A percentile compares a stretch with the other conserved stretches of the same genome.
phyloP scores from a whole-genome alignment of 202 grass and related monocot genomes.

The Panicum hallii region DNA sequence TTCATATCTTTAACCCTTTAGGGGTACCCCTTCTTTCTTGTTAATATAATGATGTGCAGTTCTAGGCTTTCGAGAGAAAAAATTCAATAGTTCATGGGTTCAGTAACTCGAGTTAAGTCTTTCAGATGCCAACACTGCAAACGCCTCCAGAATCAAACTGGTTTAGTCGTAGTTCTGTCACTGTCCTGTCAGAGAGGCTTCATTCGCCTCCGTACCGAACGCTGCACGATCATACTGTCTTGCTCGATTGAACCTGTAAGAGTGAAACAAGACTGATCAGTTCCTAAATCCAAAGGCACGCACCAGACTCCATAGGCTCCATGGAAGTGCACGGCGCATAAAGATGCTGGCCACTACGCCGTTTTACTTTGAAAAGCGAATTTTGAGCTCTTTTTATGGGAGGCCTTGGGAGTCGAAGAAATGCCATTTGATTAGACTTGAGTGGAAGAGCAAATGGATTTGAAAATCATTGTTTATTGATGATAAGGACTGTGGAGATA shows the following conservation, averaged over 20 bases:
- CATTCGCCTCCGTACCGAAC: not conserved
- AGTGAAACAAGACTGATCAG: not conserved
- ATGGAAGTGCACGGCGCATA: conserved; percentile 26
- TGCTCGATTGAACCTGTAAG: not conserved
- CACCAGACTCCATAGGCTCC: conserved; percentile 39
- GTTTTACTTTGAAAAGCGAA: conserved; percentile 40
- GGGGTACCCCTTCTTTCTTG: too few relatives aligned
- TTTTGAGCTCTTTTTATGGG: conserved; percentile 40
- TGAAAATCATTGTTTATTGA: not conserved
- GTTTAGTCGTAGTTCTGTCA: not conserved
- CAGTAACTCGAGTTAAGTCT: not conserved
- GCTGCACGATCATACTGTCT: not conserved
- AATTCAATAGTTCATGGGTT: not conserved
- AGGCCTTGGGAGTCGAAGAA: conserved; percentile 35
- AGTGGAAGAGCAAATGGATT: conserved; percentile 5
- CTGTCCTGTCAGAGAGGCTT: not conserved
- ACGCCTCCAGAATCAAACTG: not conserved
- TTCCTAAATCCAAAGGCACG: conserved; percentile 25
- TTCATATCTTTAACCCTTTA: too few relatives aligned
- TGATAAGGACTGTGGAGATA: not conserved
- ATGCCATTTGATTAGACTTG: conserved; percentile 18
- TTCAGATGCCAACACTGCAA: not conserved
- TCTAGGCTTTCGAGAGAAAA: too few relatives aligned
- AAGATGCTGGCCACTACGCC: conserved; percentile 21
- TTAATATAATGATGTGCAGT: too few relatives aligned